Conservation (phyloP, 164 flowering plant genomes). For the Vitis riparia region DNA sequence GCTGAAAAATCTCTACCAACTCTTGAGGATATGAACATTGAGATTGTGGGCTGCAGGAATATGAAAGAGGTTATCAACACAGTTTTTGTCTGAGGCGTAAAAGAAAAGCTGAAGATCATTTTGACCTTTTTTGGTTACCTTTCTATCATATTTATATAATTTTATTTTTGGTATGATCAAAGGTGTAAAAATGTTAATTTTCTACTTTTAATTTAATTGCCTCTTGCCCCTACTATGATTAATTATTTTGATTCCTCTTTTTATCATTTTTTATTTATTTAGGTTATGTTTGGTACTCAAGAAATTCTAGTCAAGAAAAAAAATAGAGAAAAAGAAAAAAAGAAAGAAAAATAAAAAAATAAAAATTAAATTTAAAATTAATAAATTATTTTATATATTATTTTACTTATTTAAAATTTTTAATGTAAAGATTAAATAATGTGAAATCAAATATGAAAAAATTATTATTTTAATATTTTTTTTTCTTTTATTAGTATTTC, state of each 20-base stretch:
- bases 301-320: too few species aligned
- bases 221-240: not conserved
- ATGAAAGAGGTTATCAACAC: constrained; percentile 74
- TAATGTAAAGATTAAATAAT: too few species aligned
- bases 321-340: too few species aligned
- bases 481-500: too few species aligned
- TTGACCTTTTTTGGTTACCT: not conserved
- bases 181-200: not conserved
- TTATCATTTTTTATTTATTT: not conserved
- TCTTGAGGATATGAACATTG: constrained; percentile 37
- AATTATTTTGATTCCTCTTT: not conserved
- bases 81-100: constrained; percentile 37
- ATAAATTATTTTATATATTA: too few species aligned
- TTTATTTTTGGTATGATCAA: not conserved
- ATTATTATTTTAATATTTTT: too few species aligned
- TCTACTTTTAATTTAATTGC: not conserved
- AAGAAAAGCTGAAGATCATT: not conserved
- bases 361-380: too few species aligned
- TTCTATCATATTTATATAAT: not conserved
- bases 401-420: too few species aligned
- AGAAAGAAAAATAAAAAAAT: too few species aligned
- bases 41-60: constrained; percentile 68
- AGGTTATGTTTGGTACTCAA: too few species aligned
- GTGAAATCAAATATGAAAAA: too few species aligned
- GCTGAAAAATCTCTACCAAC: constrained; percentile 43